Evolutionary conservation across 805 yeast species (phyloP), one percentile per base, ranked within the genome.

Genomic region (Metschnikowia reukaufii): DNA sequence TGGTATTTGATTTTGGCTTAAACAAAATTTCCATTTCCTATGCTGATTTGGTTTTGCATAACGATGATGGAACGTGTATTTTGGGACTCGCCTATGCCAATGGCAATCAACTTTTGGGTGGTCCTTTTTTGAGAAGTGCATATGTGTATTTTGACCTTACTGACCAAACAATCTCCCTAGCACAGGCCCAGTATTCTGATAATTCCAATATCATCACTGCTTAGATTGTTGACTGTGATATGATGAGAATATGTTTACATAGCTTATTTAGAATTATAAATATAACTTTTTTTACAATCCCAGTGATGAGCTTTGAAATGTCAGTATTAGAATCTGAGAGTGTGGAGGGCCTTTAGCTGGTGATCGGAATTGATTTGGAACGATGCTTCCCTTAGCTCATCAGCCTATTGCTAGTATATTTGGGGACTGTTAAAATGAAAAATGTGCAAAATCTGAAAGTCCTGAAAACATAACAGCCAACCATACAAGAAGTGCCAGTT

Each of bases 121-220:
- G 49, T 16, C 51, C 49, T 29, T 55, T 57, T 36, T 45, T 57
- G 48, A 42, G 59, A 41, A 35, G 44, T 15, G 59, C 58, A 4
- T 57, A 57, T 44, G 51, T 52, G n/a, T 45, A 52, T 45, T 57
- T 47, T 37, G 57, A 57, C 29, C 48, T 55, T 20, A 44, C 52
- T 7, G 58, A 50, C 41, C 41, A 45, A 32, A 47, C 47, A 9
- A 50, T 57, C 20, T 36, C 54, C 2, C 38, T 56, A n/a, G 57
- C 52, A 13, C 54, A 52, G 44, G 49, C 49, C 2, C 33, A n/a
- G 33, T 29, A 39, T 41, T 34, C 47, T 16, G 13, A 32, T 10
- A 8, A 29, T 10, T 49, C 56, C 29, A 52, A 49, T 19, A 43
- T 52, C 21, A 39, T 52, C 6, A 32, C 49, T 21, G 54, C 47